A percentile compares a stretch with the other conserved stretches of the same genome.
These are phyloP conservation scores for Arthrobotrys iridis DNA, from an alignment of 2,329 filamentous ascomycete genomes.

Conservation along the genomic window DNA sequence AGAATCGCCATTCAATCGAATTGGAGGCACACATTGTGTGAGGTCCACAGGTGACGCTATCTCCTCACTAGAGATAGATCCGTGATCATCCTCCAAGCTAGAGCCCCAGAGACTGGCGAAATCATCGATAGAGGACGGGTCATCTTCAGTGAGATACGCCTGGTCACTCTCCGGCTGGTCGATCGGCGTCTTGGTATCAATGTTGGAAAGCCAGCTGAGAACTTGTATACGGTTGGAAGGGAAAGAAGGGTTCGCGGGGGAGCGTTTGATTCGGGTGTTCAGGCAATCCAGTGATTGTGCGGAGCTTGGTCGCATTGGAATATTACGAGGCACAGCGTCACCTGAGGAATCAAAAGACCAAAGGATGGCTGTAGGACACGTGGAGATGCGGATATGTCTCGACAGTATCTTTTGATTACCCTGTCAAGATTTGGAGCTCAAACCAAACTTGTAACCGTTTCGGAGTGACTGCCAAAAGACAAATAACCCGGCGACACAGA, in stretches of 20 bases:
- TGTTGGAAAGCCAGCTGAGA: slow-evolving; percentile 3
- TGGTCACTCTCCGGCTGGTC: background rate
- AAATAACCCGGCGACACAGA: too few species aligned
- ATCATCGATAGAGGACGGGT: background rate
- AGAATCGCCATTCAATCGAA: slow-evolving; percentile 9
- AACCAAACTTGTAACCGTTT: too few species aligned
- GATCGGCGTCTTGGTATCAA: background rate
- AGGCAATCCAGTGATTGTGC: background rate
- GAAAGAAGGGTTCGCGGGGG: background rate
- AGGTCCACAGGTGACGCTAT: background rate
- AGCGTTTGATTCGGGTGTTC: slow-evolving; percentile 1
- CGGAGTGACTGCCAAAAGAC: too few species aligned
- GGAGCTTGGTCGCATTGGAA: background rate
- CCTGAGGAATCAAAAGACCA: too few species aligned
- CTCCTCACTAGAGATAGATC: background rate
- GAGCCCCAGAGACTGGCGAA: background rate
- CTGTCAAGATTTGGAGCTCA: too few species aligned
- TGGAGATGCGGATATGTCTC: too few species aligned
- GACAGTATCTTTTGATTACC: too few species aligned
- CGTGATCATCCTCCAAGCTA: background rate
- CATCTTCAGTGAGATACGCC: background rate
- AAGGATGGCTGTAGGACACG: too few species aligned
- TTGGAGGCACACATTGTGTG: slow-evolving; percentile 1
- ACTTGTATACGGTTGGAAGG: slow-evolving; percentile 1
- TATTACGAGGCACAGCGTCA: background rate